phyloP scores from a whole-genome alignment of 148 eudicot genomes.

The Hydrangea macrophylla region DNA sequence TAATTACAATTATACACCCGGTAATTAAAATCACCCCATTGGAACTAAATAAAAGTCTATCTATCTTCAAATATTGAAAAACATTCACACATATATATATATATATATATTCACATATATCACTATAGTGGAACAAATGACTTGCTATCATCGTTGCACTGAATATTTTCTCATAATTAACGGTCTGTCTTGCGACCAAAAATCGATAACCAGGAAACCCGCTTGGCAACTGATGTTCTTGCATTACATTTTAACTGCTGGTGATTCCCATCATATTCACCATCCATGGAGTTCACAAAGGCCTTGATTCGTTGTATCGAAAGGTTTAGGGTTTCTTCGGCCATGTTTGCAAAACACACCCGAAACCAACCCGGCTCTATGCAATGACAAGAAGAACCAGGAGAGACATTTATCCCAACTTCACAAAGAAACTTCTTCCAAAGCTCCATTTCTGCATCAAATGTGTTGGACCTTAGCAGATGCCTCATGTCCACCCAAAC shows the following conservation, averaged over 20 bases:
- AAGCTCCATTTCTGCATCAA: conserved; percentile 54
- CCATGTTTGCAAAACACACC: conserved; percentile 60
- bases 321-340: conserved; percentile 33
- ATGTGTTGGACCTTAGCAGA: conserved; percentile 31
- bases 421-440: conserved; percentile 52
- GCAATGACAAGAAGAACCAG: conserved; percentile 65
- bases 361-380: conserved; percentile 65
- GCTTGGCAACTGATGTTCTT: conserved; percentile 22
- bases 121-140: no score
- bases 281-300: conserved; percentile 30
- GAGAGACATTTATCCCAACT: conserved; percentile 52
- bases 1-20: no score
- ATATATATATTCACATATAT: no score
- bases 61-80: no score
- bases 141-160: no score
- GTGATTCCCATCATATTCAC: not conserved
- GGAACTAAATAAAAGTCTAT: no score
- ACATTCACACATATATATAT: no score
- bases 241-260: not conserved
- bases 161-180: no score
- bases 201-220: conserved; percentile 22
- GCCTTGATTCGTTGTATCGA: conserved; percentile 40
- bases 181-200: not conserved
- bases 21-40: no score
- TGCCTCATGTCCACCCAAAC: conserved; percentile 73